Conservation (phyloP, 495 filamentous ascomycete genomes). For the Diplogelasinospora grovesii region DNA sequence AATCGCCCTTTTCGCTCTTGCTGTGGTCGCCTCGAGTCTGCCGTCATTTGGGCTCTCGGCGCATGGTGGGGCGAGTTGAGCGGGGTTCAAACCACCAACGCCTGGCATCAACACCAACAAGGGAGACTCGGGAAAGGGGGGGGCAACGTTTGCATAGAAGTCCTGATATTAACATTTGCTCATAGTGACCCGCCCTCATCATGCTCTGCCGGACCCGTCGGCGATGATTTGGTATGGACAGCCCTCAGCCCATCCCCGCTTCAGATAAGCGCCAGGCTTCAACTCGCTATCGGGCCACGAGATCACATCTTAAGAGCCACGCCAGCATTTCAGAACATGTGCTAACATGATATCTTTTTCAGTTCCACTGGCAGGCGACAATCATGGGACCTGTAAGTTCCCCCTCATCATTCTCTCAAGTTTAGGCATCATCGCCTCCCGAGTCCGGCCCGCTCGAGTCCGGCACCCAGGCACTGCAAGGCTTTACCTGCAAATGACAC, state of each 20-base stretch:
- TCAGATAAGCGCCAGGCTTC: constrained; percentile 12
- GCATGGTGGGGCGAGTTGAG: constrained; percentile 20
- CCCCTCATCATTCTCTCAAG: constrained; percentile 1
- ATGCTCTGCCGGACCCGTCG: constrained; percentile 92
- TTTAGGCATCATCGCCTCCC: not conserved
- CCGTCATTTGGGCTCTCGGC: constrained; percentile 17
- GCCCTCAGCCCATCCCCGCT: constrained; percentile 11
- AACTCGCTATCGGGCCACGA: constrained; percentile 1
- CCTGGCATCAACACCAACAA: not conserved
- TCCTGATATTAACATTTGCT: constrained; percentile 35
- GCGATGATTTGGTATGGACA: constrained; percentile 89
- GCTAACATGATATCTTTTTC: constrained; percentile 27
- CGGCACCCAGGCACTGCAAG: too few relatives aligned
- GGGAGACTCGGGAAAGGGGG: not conserved
- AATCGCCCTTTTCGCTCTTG: constrained; percentile 10
- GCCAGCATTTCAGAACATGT: constrained; percentile 3
- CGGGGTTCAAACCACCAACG: constrained; percentile 16
- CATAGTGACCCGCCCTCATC: constrained; percentile 94
- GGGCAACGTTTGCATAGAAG: constrained; percentile 1
- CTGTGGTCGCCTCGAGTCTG: constrained; percentile 1
- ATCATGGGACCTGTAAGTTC: constrained; percentile 97
- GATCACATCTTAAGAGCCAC: not conserved
- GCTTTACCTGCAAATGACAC: too few relatives aligned
- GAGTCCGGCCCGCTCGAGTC: too few relatives aligned
- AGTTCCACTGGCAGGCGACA: constrained; percentile 99